Evolutionary conservation across 1,284 basidiomycete species (phyloP), one percentile per base, ranked within the genome.

Genomic region (Apiotrichum siamense): DNA sequence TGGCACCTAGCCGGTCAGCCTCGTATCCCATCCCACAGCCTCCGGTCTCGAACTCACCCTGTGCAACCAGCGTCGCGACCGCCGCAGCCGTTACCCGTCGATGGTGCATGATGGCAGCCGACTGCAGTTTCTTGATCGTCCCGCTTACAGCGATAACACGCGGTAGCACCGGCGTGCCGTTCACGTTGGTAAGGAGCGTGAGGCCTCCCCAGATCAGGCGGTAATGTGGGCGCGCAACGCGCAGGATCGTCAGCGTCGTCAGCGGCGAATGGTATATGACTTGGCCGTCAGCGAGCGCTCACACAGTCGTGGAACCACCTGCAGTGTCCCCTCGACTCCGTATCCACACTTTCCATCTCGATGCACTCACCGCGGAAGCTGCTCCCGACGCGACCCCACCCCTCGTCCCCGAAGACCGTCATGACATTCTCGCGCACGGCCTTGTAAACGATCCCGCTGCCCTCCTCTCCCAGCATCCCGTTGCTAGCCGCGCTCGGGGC

Each of bases 361-460:
- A n/a, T n/a, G 4, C 3, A 50, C 66, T 47, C 52, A 72, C 70
- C 69, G 47, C 61, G 62, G 47, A 72, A 67, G 29, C 56, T 61
- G 46, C 64, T 66, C 9, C 66, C 64, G 6, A 72, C 51, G n/a
- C 70, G 50, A 0, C 64, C 66, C 70, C 70, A 72, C 0, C 70
- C 70, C 54, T 72, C 70, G 55, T 72, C 70, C 4, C 70, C 70
- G 50, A 67, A 72, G n/a, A 69, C 61, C 23, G 60, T 60, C 47
- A 62, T 58, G 17, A 67, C 59, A 11, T 46, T 47, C 17, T 29
- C 44, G 27, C 62, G 56, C 1, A 70, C 49, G 23, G 69, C 63
- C 36, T 55, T 57, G 48, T 61, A 70, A 2, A 72, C 52, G 9
- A 39, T 54, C 17, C 43, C 36, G 3, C 50, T 52, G 0, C 56